These are phyloP conservation scores for Tolypocladium ovalisporum DNA, from an alignment of 2,329 filamentous ascomycete species.

Conservation along the genomic window DNA sequence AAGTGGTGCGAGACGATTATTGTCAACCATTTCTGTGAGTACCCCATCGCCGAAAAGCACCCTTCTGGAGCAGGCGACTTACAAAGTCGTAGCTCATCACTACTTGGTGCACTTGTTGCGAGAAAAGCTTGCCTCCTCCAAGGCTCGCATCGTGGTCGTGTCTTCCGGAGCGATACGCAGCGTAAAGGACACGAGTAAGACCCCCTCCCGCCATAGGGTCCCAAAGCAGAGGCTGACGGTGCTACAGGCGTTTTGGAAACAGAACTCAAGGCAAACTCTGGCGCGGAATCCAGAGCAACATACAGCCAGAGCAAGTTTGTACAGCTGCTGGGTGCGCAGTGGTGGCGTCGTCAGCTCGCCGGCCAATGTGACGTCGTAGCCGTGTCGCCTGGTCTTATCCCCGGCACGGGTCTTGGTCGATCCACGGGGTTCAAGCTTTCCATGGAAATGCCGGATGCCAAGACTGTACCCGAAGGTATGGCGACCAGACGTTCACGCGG, in stretches of 20 bases:
- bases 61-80: background rate
- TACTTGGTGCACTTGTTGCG: slow-evolving; percentile 39
- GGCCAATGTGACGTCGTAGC: slow-evolving; percentile 35
- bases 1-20: slow-evolving; percentile 39
- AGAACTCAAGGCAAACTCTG: slow-evolving; percentile 28
- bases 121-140: slow-evolving; percentile 34
- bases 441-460: slow-evolving; percentile 32
- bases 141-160: slow-evolving; percentile 36
- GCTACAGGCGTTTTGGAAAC: slow-evolving; percentile 22
- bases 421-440: slow-evolving; percentile 16
- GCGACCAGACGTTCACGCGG: background rate
- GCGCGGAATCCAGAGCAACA: slow-evolving; percentile 12
- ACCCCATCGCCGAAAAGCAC: background rate
- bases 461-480: slow-evolving; percentile 33
- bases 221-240: background rate
- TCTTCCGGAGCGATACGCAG: slow-evolving; percentile 36
- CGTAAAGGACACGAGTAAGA: slow-evolving; percentile 26
- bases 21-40: slow-evolving; percentile 41
- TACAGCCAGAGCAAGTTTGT: slow-evolving; percentile 39
- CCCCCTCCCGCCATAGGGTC: background rate
- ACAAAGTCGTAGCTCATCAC: slow-evolving; percentile 32
- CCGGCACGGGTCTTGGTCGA: slow-evolving; percentile 30
- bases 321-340: slow-evolving; percentile 39
- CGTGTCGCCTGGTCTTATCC: slow-evolving; percentile 42
- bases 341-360: slow-evolving; percentile 42